Evolutionary conservation across 352 stramenopile genomes (phyloP), one percentile per base, ranked within the genome.

Genomic region (Saprolegnia diclina): DNA sequence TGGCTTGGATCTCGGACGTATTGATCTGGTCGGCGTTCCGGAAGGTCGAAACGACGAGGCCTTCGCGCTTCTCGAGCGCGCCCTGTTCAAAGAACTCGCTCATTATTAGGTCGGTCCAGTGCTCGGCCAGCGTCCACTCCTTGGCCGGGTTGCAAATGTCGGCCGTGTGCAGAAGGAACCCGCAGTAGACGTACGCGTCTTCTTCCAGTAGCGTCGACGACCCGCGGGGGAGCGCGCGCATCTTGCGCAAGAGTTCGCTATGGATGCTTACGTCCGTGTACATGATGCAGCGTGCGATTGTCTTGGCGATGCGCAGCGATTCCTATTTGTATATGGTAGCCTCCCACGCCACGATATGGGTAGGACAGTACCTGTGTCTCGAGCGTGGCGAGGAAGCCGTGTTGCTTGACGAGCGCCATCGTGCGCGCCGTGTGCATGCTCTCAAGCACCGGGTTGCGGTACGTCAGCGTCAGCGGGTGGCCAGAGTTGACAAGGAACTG

Each of bases 81-180:
- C 67, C 76, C 56, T 82, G 75, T 42, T 54, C 42, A 65, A 77
- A 76, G 62, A 81, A 81, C 53, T 82, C 75, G 37, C 73, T 63
- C 18, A 64, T 46, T 18, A 82, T 68, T 14, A 52, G 42, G 21
- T 53, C 42, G 10, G 67, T 74, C 76, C 76, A 80, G 22, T 52
- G 46, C 26, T 73, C 54, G 22, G 63, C 65, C 3, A 80, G 45
- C 19, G 37, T n/a, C 40, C 54, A 72, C 19, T 42, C 52, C 61
- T 73, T 75, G 37, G 67, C 67, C 5, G 76, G 74, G 29, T 79
- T 79, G 46, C 35, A 65, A 53, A 80, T 70, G 52, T 80, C 75
- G 11, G 75, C 65, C 11, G 57, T 45, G 54, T 79, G 76, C 16
- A 79, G 48, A 6, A 80, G 11, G n/a, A 75, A 66, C 18, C 59